Evolutionary conservation across 1,284 basidiomycete genomes (phyloP).

Genomic region (Naganishia albida): DNA sequence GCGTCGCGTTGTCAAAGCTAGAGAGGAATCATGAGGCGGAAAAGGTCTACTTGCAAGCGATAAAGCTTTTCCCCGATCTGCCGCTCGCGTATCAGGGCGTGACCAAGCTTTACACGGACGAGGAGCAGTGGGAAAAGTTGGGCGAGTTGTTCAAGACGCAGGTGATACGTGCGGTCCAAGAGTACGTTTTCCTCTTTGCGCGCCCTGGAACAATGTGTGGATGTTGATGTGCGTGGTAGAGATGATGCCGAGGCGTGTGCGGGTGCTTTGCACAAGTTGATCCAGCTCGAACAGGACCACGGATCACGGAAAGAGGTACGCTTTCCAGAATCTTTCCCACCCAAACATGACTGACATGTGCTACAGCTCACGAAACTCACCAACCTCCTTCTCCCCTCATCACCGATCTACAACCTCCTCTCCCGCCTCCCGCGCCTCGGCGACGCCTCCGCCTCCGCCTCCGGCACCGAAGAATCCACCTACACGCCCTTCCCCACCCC

Average conservation of each 20-base stretch:
- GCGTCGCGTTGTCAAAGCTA: constrained; percentile 71
- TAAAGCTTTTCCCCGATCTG: constrained; percentile 64
- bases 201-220: constrained; percentile 24
- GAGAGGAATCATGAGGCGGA: constrained; percentile 72
- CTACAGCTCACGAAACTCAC: constrained; percentile 68
- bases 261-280: constrained; percentile 71
- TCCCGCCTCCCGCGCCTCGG: constrained; percentile 46
- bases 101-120: constrained; percentile 69
- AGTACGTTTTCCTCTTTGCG: not conserved
- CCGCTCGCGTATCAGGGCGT: constrained; percentile 71
- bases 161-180: constrained; percentile 54
- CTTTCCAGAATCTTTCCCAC: constrained; percentile 13
- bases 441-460: not conserved
- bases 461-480: constrained; percentile 6
- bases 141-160: constrained; percentile 60
- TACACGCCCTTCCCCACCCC: constrained; percentile 49
- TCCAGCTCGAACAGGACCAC: constrained; percentile 65
- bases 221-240: constrained; percentile 57
- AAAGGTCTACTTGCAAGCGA: constrained; percentile 77
- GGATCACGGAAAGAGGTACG: constrained; percentile 65
- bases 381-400: constrained; percentile 71
- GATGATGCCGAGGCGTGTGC: constrained; percentile 77
- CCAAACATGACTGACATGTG: constrained; percentile 17
- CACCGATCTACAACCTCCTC: constrained; percentile 66
- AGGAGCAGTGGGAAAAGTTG: constrained; percentile 65